Percentiles rank a stretch among this genome's conserved stretches.
Evolutionary conservation across 2,329 filamentous ascomycete species (phyloP).

Genomic region (Claviceps spartinae): DNA sequence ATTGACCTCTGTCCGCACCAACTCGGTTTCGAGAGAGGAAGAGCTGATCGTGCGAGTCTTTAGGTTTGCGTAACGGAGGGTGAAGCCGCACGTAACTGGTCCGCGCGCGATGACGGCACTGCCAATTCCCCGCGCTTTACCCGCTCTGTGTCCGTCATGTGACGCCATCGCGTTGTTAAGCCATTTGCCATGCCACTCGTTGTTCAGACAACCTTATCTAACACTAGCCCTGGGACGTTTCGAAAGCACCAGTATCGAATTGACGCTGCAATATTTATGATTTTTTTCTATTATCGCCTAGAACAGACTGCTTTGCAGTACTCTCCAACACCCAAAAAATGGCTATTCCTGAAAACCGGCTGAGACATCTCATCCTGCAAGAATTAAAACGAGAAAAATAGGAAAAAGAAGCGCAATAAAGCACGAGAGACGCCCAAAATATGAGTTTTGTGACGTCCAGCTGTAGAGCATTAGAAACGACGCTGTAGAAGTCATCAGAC

Average conservation of each 20-base stretch:
- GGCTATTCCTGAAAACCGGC: background rate
- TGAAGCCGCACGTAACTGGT: background rate
- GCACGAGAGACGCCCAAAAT: background rate
- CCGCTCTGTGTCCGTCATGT: slow-evolving; percentile 17
- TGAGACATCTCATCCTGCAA: background rate
- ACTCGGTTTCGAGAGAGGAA: background rate
- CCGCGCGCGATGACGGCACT: slow-evolving; percentile 19
- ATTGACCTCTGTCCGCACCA: background rate
- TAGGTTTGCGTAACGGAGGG: background rate
- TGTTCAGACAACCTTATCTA: background rate
- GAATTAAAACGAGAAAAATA: background rate
- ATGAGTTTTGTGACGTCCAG: background rate
- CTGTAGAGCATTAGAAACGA: background rate
- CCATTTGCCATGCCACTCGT: background rate
- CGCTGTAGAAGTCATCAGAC: background rate
- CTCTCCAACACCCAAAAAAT: slow-evolving; percentile 2
- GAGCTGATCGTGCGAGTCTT: background rate
- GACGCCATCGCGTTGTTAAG: slow-evolving; percentile 12
- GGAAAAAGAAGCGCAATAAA: background rate
- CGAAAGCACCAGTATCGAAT: background rate
- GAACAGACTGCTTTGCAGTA: slow-evolving; percentile 1
- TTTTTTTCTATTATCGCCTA: background rate
- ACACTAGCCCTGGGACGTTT: background rate
- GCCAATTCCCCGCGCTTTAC: slow-evolving; percentile 15
- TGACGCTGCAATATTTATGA: slow-evolving; percentile 7